A percentile compares a stretch with the other conserved stretches of the same genome.
These are phyloP conservation scores for Exserohilum turcica DNA, from an alignment of 2,329 filamentous ascomycete genomes.

Conservation along the genomic window DNA sequence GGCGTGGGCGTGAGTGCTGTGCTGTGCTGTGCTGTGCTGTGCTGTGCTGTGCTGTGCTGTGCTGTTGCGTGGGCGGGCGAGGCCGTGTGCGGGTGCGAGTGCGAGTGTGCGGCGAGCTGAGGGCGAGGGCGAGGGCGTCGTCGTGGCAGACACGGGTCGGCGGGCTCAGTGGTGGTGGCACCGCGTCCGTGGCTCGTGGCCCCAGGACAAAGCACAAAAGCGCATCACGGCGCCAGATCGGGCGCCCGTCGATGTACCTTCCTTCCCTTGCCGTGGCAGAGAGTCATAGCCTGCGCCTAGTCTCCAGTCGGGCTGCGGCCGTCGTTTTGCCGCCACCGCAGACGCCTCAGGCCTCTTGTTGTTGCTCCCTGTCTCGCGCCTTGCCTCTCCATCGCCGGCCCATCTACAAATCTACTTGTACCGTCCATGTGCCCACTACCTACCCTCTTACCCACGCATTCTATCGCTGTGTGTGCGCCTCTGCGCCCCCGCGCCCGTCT, in stretches of 20 bases:
- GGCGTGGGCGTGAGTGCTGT: slow-evolving; percentile 9
- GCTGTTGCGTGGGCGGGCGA: slow-evolving; percentile 7
- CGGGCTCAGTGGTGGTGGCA: no score
- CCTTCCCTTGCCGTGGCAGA: slow-evolving; percentile 25
- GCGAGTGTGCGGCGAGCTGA: not conserved
- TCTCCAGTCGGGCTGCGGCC: slow-evolving; percentile 15
- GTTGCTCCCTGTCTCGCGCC: not conserved
- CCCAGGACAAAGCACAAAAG: slow-evolving; percentile 1
- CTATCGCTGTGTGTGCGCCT: not conserved
- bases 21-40: slow-evolving; percentile 1
- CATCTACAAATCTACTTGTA: no score
- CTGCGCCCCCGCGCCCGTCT: not conserved
- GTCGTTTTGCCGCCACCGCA: slow-evolving; percentile 19
- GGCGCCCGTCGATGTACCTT: slow-evolving; percentile 12
- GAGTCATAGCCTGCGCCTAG: slow-evolving; percentile 30
- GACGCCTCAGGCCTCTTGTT: slow-evolving; percentile 3
- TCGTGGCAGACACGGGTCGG: no score
- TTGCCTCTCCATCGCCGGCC: no score
- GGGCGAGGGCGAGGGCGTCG: no score
- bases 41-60: not conserved
- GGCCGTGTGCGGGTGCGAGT: not conserved
- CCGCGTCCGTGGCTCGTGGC: no score
- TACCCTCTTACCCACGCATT: no score
- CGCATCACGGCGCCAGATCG: not conserved
- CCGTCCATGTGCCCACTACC: no score